phyloP scores from a whole-genome alignment of 371 early-diverging fungal species.

The Parasitella parasitica region DNA sequence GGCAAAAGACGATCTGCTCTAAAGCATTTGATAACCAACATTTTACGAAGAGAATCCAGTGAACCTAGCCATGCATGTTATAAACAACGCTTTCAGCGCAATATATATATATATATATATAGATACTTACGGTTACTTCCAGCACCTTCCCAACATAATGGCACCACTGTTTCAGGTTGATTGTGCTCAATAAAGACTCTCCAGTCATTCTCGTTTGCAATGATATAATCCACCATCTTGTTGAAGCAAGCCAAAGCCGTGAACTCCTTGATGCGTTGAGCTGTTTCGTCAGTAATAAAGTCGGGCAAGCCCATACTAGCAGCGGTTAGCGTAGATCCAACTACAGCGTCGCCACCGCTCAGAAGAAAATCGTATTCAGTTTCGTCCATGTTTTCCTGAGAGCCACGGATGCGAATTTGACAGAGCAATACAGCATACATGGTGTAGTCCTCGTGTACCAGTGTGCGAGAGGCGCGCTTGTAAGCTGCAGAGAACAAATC shows the following conservation, averaged over 20 bases:
- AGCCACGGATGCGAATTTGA: constrained; percentile 79
- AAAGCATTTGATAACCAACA: constrained; percentile 83
- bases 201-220: constrained; percentile 56
- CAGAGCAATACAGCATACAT: constrained; percentile 86
- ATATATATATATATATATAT: not conserved
- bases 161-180: constrained; percentile 66
- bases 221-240: constrained; percentile 55
- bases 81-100: too few species aligned
- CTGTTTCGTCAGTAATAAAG: constrained; percentile 67
- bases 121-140: constrained; percentile 50
- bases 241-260: constrained; percentile 57
- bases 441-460: constrained; percentile 92
- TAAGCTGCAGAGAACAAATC: constrained; percentile 88
- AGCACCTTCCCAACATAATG: constrained; percentile 61
- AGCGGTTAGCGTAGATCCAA: constrained; percentile 45
- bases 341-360: constrained; percentile 53
- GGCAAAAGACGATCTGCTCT: constrained; percentile 87
- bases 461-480: constrained; percentile 77
- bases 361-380: constrained; percentile 73
- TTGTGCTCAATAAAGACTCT: constrained; percentile 51
- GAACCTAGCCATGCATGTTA: constrained; percentile 14
- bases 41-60: constrained; percentile 62
- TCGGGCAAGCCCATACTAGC: constrained; percentile 41
- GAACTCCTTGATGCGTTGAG: constrained; percentile 55
- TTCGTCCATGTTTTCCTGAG: constrained; percentile 64